A percentile compares a stretch with the other conserved stretches of the same genome.
phyloP scores from a whole-genome alignment of 2,329 filamentous ascomycete genomes.

The Cadophora gregata region DNA sequence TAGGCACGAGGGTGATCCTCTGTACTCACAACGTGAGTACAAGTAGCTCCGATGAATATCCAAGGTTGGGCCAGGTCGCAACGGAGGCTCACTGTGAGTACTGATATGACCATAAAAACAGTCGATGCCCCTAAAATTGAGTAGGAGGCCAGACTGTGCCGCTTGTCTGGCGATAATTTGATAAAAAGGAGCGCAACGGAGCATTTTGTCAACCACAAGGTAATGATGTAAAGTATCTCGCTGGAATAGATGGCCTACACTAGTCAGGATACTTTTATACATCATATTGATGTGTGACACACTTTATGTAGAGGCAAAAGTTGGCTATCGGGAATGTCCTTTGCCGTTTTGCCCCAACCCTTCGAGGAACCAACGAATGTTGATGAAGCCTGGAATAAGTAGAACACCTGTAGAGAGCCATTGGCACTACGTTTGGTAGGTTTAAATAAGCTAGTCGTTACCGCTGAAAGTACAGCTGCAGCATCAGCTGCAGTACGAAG shows the following conservation, averaged over 20 bases:
- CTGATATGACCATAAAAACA: constrained; percentile 47
- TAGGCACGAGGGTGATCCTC: not conserved
- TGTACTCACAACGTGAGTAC: constrained; percentile 44
- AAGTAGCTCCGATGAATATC: constrained; percentile 39
- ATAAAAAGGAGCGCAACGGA: constrained; percentile 51
- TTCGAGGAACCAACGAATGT: constrained; percentile 47
- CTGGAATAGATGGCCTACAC: constrained; percentile 46
- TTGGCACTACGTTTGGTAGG: no score
- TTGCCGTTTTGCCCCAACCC: constrained; percentile 49
- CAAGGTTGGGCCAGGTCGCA: constrained; percentile 49
- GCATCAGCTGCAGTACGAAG: constrained; percentile 43
- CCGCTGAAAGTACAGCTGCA: constrained; percentile 41
- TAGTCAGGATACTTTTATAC: not conserved
- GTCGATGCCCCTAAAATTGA: constrained; percentile 46
- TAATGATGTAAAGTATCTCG: constrained; percentile 51
- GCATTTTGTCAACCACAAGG: constrained; percentile 51
- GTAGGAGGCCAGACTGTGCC: constrained; percentile 47
- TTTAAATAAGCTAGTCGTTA: not conserved
- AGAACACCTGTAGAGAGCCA: constrained; percentile 39
- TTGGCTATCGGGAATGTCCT: constrained; percentile 9
- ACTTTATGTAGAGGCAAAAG: constrained; percentile 24
- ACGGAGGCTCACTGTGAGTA: constrained; percentile 49
- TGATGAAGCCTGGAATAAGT: constrained; percentile 47
- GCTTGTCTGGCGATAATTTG: constrained; percentile 51
- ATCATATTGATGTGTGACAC: not conserved